Evolutionary conservation across 1,284 basidiomycete genomes (phyloP).

Genomic region (Ceratobasidium sp.): DNA sequence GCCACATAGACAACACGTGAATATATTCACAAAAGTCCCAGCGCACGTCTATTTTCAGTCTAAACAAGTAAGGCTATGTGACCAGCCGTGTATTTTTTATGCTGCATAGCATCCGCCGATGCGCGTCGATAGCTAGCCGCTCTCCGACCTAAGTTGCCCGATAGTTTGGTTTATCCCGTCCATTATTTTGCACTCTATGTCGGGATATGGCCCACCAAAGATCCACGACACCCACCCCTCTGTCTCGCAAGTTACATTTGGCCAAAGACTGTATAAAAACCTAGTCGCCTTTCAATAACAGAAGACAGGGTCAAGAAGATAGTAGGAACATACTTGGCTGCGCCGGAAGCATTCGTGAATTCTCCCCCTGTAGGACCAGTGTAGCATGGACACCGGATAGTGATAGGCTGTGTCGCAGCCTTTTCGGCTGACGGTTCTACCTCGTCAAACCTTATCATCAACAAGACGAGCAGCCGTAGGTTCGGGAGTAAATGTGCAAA

Average conservation of each 20-base stretch:
- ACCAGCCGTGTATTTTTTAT: no score
- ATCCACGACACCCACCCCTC: not conserved
- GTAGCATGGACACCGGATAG: not conserved
- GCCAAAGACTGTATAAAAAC: conserved; percentile 5
- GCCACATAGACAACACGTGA: no score
- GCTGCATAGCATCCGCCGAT: no score
- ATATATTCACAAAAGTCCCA: no score
- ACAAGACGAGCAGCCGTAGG: not conserved
- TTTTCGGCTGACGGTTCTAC: not conserved
- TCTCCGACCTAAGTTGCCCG: no score
- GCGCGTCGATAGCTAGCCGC: no score
- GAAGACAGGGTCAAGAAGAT: not conserved
- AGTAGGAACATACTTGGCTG: not conserved
- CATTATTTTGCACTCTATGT: not conserved
- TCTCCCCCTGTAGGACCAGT: not conserved
- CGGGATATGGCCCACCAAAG: not conserved
- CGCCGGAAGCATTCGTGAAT: not conserved
- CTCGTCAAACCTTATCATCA: not conserved
- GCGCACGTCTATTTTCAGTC: no score
- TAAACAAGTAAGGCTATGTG: no score
- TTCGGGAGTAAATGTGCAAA: conserved; percentile 1
- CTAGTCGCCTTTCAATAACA: not conserved
- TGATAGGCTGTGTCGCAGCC: not conserved
- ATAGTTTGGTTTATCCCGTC: not conserved
- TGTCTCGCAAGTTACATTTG: not conserved